Evolutionary conservation across 139 green algal species (phyloP).

Genomic region (Closterium sp.): DNA sequence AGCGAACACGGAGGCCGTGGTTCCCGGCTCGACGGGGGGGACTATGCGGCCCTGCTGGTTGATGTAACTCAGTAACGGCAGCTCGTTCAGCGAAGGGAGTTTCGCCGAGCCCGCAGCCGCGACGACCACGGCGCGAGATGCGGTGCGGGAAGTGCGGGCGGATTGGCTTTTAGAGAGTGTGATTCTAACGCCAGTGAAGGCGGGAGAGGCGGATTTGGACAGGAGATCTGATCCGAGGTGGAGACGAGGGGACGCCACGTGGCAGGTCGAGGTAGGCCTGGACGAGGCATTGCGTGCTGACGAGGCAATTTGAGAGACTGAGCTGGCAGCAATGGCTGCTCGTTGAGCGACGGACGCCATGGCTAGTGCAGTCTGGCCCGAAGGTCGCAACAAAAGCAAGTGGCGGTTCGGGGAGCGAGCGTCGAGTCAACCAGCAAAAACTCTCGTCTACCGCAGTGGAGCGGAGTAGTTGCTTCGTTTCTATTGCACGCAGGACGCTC

Average conservation of each 20-base stretch:
- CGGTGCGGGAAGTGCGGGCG: not conserved
- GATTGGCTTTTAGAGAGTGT: not conserved
- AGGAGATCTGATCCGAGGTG: not conserved
- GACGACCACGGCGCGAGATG: not conserved
- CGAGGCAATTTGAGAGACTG: not conserved
- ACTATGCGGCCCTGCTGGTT: conserved; percentile 29
- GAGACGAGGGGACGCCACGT: not conserved
- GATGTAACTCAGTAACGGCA: conserved; percentile 45
- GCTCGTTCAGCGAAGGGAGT: conserved; percentile 28
- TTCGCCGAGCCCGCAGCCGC: not conserved
- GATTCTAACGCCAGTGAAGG: not conserved
- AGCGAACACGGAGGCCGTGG: conserved; percentile 75
- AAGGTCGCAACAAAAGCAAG: no score
- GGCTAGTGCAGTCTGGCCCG: no score
- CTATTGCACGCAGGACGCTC: not conserved
- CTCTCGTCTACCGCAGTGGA: no score
- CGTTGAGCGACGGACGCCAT: not conserved
- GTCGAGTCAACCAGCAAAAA: no score
- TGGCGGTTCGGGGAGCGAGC: no score
- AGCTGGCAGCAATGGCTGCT: not conserved
- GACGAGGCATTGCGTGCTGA: not conserved
- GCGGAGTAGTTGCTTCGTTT: not conserved
- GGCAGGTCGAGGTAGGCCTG: not conserved
- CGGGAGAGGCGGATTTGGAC: not conserved
- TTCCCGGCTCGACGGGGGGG: conserved; percentile 40